Evolutionary conservation across 768 basidiomycete genomes (phyloP).

Genomic region (Hygrophoropsis aurantiaca): DNA sequence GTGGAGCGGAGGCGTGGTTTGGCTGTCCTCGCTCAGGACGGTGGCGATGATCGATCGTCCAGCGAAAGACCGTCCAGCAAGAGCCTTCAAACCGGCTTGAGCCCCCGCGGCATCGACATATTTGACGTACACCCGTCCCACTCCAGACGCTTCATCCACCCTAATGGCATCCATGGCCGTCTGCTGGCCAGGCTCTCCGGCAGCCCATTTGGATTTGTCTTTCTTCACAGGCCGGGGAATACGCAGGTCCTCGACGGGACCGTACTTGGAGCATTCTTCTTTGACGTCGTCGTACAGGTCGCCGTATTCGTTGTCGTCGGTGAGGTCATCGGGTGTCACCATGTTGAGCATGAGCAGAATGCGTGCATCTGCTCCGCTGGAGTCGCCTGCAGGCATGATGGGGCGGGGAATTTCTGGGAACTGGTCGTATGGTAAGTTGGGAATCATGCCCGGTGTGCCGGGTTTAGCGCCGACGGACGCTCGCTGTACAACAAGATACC

Average conservation of each 20-base stretch:
- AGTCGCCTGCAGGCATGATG: constrained; percentile 83
- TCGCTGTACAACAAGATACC: constrained; percentile 92
- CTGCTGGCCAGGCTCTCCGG: constrained; percentile 59
- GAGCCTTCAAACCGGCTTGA: constrained; percentile 70
- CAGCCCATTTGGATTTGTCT: constrained; percentile 76
- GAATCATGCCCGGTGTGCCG: constrained; percentile 58
- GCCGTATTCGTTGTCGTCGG: constrained; percentile 87
- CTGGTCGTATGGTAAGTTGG: constrained; percentile 71
- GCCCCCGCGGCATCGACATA: constrained; percentile 66
- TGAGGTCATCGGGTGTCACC: constrained; percentile 91
- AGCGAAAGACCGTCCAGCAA: constrained; percentile 89
- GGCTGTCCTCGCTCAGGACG: constrained; percentile 77
- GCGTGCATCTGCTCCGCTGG: constrained; percentile 58
- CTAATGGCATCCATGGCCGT: constrained; percentile 66
- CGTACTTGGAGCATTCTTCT: constrained; percentile 83
- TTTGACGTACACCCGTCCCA: constrained; percentile 95
- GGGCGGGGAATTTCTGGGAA: constrained; percentile 85
- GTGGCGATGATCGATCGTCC: constrained; percentile 88
- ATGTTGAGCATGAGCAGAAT: constrained; percentile 98
- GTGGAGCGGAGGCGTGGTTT: constrained; percentile 79
- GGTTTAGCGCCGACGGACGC: constrained; percentile 92
- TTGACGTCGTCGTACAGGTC: constrained; percentile 95
- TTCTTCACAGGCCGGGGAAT: constrained; percentile 89
- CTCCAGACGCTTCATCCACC: constrained; percentile 85
- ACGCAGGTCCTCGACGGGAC: constrained; percentile 78